A percentile compares a stretch with the other conserved stretches of the same genome.
Evolutionary conservation across 2,329 filamentous ascomycete genomes (phyloP).

Genomic region (Hypocreales sp.): DNA sequence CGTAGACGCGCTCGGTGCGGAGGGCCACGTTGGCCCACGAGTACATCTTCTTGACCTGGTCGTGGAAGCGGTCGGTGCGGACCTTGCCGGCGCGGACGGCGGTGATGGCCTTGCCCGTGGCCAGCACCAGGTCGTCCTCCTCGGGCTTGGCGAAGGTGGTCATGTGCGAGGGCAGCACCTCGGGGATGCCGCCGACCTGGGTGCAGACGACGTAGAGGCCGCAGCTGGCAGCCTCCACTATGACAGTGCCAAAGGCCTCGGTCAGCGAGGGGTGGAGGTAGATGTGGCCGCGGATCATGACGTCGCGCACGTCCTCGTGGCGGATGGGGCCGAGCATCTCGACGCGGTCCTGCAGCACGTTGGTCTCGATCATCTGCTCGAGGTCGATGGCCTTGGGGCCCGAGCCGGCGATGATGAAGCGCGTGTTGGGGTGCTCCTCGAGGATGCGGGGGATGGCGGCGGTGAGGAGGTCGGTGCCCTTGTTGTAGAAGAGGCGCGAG

Average conservation of each 20-base stretch:
- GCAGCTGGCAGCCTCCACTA: conserved; percentile 92
- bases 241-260: conserved; percentile 93
- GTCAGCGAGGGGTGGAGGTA: conserved; percentile 92
- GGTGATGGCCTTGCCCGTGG: conserved; percentile 78
- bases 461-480: conserved; percentile 92
- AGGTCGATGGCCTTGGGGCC: conserved; percentile 95
- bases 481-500: conserved; percentile 95
- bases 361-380: conserved; percentile 94
- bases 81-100: conserved; percentile 75
- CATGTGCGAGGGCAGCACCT: conserved; percentile 92
- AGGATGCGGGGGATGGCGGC: conserved; percentile 89
- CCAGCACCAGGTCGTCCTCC: conserved; percentile 83
- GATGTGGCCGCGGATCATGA: conserved; percentile 94
- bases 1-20: conserved; percentile 88
- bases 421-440: conserved; percentile 76
- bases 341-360: conserved; percentile 84
- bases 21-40: conserved; percentile 93
- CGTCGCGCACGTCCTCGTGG: conserved; percentile 91
- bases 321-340: conserved; percentile 83
- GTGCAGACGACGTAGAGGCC: conserved; percentile 95
- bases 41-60: conserved; percentile 97
- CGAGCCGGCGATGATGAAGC: conserved; percentile 91
- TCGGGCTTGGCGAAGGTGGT: conserved; percentile 94
- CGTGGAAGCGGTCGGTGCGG: conserved; percentile 85
- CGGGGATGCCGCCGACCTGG: conserved; percentile 89